phyloP scores from a whole-genome alignment of 2,329 filamentous ascomycete genomes.

The Aquanectria penicillioides region DNA sequence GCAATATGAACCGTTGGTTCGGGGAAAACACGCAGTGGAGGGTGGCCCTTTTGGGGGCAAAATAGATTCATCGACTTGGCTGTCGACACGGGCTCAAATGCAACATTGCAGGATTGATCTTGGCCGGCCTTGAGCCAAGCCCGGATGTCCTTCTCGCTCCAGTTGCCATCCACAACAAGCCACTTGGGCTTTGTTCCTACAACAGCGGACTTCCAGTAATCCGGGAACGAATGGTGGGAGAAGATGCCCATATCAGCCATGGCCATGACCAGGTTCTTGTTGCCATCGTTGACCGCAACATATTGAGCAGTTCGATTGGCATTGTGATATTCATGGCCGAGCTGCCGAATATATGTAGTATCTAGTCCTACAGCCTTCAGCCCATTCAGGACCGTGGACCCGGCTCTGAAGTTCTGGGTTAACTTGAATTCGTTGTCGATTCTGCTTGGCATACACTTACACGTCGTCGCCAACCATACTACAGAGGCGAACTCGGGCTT shows the following conservation, averaged over 20 bases:
- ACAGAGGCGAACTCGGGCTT: conserved; percentile 74
- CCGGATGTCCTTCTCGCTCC: conserved; percentile 73
- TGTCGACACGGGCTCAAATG: conserved; percentile 90
- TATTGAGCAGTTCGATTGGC: conserved; percentile 86
- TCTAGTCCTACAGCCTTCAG: conserved; percentile 73
- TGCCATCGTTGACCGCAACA: conserved; percentile 84
- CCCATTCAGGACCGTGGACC: conserved; percentile 75
- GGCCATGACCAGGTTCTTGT: conserved; percentile 86
- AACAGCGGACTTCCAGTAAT: conserved; percentile 70
- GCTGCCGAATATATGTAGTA: conserved; percentile 68
- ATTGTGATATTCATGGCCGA: conserved; percentile 58
- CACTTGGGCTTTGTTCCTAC: conserved; percentile 71
- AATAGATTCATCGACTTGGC: conserved; percentile 81
- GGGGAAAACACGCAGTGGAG: conserved; percentile 65
- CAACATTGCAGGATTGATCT: conserved; percentile 66
- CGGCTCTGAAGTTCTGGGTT: conserved; percentile 63
- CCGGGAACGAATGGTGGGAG: conserved; percentile 61
- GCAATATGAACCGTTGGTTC: conserved; percentile 74
- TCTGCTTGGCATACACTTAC: conserved; percentile 53
- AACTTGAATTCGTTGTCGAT: not conserved
- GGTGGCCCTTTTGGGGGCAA: conserved; percentile 50
- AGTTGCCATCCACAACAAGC: conserved; percentile 89
- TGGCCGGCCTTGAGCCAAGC: conserved; percentile 74
- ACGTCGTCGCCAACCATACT: conserved; percentile 84
- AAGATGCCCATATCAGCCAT: conserved; percentile 97